Conservation (phyloP, 2,329 filamentous ascomycete species). For the Thelonectria rubi region DNA sequence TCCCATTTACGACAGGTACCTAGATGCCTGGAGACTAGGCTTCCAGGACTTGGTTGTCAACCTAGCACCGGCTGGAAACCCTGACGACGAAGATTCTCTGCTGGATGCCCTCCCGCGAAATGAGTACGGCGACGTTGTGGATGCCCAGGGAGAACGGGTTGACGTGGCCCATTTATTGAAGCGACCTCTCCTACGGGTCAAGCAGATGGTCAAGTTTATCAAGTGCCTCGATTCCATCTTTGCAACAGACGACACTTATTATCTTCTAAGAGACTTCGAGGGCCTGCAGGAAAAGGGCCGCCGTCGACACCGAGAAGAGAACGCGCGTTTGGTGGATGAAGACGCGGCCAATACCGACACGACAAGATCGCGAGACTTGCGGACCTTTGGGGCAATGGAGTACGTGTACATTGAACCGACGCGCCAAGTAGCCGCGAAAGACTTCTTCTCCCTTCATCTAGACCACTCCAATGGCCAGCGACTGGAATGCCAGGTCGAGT, state of each 20-base stretch:
- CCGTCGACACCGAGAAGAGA: slow-evolving; percentile 69
- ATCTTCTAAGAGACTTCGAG: slow-evolving; percentile 66
- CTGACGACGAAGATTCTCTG: slow-evolving; percentile 68
- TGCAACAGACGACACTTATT: slow-evolving; percentile 57
- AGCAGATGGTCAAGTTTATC: slow-evolving; percentile 85
- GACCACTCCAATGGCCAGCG: slow-evolving; percentile 90
- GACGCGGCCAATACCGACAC: slow-evolving; percentile 86
- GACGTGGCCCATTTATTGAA: slow-evolving; percentile 95
- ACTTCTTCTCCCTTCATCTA: slow-evolving; percentile 87
- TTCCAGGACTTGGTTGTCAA: slow-evolving; percentile 97
- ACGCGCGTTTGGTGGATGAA: slow-evolving; percentile 81
- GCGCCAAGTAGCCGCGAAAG: slow-evolving; percentile 87
- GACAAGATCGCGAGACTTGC: slow-evolving; percentile 79
- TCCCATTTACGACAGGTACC: slow-evolving; percentile 84
- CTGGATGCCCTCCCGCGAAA: slow-evolving; percentile 68
- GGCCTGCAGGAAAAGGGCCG: slow-evolving; percentile 79
- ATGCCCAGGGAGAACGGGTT: slow-evolving; percentile 85
- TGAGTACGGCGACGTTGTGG: slow-evolving; percentile 71
- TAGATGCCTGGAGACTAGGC: slow-evolving; percentile 88
- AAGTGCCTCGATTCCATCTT: slow-evolving; percentile 70
- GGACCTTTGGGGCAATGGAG: slow-evolving; percentile 76
- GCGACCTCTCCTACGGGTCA: slow-evolving; percentile 85
- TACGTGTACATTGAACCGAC: slow-evolving; percentile 77
- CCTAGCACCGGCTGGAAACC: slow-evolving; percentile 71
- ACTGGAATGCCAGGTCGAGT: slow-evolving; percentile 86